Evolutionary conservation across 83 land plant genomes (phyloP).

Genomic region (Picea abies): DNA sequence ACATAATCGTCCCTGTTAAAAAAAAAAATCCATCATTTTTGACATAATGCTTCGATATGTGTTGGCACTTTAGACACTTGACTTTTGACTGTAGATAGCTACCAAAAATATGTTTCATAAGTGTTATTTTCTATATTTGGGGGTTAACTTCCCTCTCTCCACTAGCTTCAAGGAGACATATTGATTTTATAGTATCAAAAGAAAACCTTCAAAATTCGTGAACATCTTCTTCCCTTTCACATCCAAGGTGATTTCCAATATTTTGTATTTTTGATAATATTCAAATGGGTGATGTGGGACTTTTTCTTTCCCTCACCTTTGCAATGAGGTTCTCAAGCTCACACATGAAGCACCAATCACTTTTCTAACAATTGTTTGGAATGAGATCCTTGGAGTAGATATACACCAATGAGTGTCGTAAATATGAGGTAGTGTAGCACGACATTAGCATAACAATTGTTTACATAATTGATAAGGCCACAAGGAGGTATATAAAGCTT

Average conservation of each 20-base stretch:
- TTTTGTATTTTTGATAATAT: slow-evolving; percentile 52
- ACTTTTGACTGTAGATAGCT: slow-evolving; percentile 65
- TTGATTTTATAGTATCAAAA: slow-evolving; percentile 75
- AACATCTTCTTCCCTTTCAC: slow-evolving; percentile 82
- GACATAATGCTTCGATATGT: slow-evolving; percentile 24
- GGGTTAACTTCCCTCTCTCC: slow-evolving; percentile 16
- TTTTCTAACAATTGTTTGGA: slow-evolving; percentile 38
- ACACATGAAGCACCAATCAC: slow-evolving; percentile 74
- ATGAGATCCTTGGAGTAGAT: slow-evolving; percentile 69
- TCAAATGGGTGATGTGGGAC: slow-evolving; percentile 58
- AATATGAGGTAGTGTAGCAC: slow-evolving; percentile 80
- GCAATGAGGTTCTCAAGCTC: slow-evolving; percentile 60
- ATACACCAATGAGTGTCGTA: slow-evolving; percentile 73
- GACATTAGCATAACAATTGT: slow-evolving; percentile 64
- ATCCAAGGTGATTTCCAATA: slow-evolving; percentile 65
- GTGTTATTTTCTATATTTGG: slow-evolving; percentile 46
- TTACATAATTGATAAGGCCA: too few relatives aligned
- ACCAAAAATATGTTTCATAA: slow-evolving; percentile 61
- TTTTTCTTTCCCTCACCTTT: slow-evolving; percentile 44
- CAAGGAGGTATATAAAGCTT: too few relatives aligned
- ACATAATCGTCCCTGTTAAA: too few relatives aligned
- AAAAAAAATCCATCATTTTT: slow-evolving; percentile 40
- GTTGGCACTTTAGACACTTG: slow-evolving; percentile 33
- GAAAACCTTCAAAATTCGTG: slow-evolving; percentile 72
- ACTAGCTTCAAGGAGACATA: slow-evolving; percentile 55